These are phyloP conservation scores for Artemisia princeps DNA, from an alignment of 140 eudicot genomes.

Conservation along the genomic window DNA sequence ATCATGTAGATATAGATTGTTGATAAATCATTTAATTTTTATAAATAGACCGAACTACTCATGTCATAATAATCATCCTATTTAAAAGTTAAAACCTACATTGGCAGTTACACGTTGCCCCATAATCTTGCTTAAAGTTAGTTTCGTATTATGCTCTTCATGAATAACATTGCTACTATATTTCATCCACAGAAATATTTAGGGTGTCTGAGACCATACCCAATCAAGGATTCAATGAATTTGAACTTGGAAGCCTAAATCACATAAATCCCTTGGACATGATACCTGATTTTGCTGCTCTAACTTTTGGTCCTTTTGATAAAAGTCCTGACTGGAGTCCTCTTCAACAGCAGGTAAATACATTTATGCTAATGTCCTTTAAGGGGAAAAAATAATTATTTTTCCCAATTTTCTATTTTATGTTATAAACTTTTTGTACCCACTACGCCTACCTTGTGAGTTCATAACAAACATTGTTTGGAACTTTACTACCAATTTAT, in stretches of 20 bases:
- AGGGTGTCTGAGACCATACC: constrained; percentile 47
- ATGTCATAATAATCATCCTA: background rate
- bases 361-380: background rate
- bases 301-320: constrained; percentile 32
- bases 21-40: background rate
- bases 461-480: background rate
- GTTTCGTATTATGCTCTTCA: background rate
- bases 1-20: background rate
- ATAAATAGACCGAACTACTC: background rate
- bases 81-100: background rate
- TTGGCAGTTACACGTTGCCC: background rate
- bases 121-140: background rate
- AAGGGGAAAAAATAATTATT: constrained; percentile 1
- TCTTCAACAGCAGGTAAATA: constrained; percentile 54
- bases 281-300: constrained; percentile 38
- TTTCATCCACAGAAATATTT: constrained; percentile 42
- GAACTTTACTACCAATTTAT: background rate
- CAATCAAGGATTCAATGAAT: constrained; percentile 40
- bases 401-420: background rate
- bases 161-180: background rate
- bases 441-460: background rate
- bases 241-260: constrained; percentile 59
- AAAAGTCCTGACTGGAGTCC: constrained; percentile 32
- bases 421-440: too few relatives aligned
- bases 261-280: constrained; percentile 34